phyloP scores from a whole-genome alignment of 2,329 filamentous ascomycete species.

The Colletotrichum filicis region DNA sequence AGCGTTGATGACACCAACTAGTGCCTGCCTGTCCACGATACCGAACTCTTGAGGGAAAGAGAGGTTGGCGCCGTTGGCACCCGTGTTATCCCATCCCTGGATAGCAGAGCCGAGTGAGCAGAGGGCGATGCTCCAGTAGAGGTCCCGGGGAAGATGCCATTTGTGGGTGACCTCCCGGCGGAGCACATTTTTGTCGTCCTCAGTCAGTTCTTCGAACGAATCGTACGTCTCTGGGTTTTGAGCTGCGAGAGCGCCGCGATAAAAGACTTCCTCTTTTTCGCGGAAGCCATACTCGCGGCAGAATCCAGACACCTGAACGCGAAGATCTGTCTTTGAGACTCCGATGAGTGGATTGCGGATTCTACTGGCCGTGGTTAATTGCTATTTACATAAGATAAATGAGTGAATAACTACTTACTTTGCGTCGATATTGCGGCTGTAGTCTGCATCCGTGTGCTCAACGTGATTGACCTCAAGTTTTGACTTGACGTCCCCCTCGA shows the following conservation, averaged over 20 bases:
- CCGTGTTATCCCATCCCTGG: slow-evolving; percentile 58
- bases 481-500: slow-evolving; percentile 39
- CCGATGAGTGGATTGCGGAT: slow-evolving; percentile 43
- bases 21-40: slow-evolving; percentile 54
- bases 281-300: slow-evolving; percentile 42
- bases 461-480: slow-evolving; percentile 33
- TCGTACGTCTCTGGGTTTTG: slow-evolving; percentile 38
- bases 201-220: slow-evolving; percentile 38
- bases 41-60: slow-evolving; percentile 50
- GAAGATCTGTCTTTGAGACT: slow-evolving; percentile 38
- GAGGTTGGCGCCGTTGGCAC: slow-evolving; percentile 52
- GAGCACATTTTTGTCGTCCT: slow-evolving; percentile 39
- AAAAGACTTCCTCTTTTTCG: slow-evolving; percentile 42
- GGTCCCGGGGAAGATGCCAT: slow-evolving; percentile 41
- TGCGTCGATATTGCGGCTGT: slow-evolving; percentile 45
- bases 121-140: slow-evolving; percentile 43
- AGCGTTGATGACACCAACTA: slow-evolving; percentile 69
- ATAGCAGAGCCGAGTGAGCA: slow-evolving; percentile 45
- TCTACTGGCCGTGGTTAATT: slow-evolving; percentile 20
- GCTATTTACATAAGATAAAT: neutral
- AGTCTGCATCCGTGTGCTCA: slow-evolving; percentile 40
- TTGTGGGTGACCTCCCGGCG: slow-evolving; percentile 41
- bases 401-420: slow-evolving; percentile 35
- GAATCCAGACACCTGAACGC: slow-evolving; percentile 39
- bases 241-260: slow-evolving; percentile 43